These are phyloP conservation scores for Schizosaccharomyces osmophilus DNA, from an alignment of 805 yeast species.

Conservation along the genomic window DNA sequence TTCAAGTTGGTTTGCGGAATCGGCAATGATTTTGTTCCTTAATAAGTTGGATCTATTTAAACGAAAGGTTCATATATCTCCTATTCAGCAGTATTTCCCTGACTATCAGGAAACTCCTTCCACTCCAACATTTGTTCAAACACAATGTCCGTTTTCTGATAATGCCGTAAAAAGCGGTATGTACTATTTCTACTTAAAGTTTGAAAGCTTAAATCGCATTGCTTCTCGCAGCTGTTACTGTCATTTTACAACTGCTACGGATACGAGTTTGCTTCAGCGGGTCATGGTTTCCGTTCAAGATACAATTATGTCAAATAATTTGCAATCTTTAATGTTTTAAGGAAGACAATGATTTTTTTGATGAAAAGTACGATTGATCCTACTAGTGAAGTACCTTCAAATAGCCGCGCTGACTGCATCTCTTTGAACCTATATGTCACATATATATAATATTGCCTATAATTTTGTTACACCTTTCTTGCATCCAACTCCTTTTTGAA, in stretches of 20 bases:
- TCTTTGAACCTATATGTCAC: too few relatives aligned
- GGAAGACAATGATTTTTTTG: too few relatives aligned
- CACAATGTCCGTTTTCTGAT: slow-evolving; percentile 36
- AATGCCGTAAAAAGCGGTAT: slow-evolving; percentile 39
- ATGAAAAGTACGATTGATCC: too few relatives aligned
- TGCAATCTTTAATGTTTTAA: slow-evolving; percentile 15
- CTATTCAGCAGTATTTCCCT: slow-evolving; percentile 51
- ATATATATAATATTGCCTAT: too few relatives aligned
- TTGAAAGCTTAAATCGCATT: not conserved
- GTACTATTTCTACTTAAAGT: not conserved
- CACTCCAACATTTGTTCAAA: slow-evolving; percentile 50
- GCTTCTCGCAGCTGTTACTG: slow-evolving; percentile 22
- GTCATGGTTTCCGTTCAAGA: slow-evolving; percentile 81
- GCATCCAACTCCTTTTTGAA: too few relatives aligned
- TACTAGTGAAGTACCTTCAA: too few relatives aligned
- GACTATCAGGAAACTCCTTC: slow-evolving; percentile 38
- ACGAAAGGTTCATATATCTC: slow-evolving; percentile 46
- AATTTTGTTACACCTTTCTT: too few relatives aligned
- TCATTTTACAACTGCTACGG: slow-evolving; percentile 86
- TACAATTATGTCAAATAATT: slow-evolving; percentile 57
- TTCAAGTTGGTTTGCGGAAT: slow-evolving; percentile 63
- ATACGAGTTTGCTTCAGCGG: slow-evolving; percentile 62
- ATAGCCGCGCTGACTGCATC: too few relatives aligned
- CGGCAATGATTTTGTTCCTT: slow-evolving; percentile 52
- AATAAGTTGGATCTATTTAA: slow-evolving; percentile 66